phyloP scores from a whole-genome alignment of 2,329 filamentous ascomycete species.

The Cladophialophora carrionii region DNA sequence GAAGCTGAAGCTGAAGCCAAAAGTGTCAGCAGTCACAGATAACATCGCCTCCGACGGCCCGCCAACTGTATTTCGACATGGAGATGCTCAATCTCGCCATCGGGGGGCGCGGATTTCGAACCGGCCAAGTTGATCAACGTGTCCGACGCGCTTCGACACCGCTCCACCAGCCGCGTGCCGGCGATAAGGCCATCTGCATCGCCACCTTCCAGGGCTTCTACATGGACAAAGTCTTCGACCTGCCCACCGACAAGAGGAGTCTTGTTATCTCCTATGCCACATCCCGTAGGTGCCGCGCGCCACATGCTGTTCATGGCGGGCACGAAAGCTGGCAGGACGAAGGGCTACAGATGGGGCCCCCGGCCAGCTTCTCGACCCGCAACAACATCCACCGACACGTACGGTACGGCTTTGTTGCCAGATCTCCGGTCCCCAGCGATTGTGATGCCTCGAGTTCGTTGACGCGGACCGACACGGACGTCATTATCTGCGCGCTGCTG shows the following conservation, averaged over 20 bases:
- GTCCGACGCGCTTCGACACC: background rate
- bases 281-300: background rate
- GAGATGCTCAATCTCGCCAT: slow-evolving; percentile 4
- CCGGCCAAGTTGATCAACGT: slow-evolving; percentile 1
- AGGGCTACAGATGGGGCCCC: slow-evolving; percentile 1
- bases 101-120: background rate
- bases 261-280: background rate
- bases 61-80: background rate
- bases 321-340: too few relatives aligned
- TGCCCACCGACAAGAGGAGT: background rate
- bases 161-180: background rate
- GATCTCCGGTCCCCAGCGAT: background rate
- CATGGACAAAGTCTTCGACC: background rate
- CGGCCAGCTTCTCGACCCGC: slow-evolving; percentile 3
- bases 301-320: background rate
- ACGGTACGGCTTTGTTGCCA: background rate
- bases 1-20: too few relatives aligned
- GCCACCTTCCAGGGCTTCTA: background rate
- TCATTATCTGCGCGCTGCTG: background rate
- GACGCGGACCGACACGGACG: background rate
- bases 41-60: background rate
- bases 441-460: background rate
- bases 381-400: background rate
- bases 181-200: slow-evolving; percentile 1
- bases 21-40: background rate